Percentiles rank a stretch among this genome's conserved stretches.
Evolutionary conservation across 2,329 filamentous ascomycete genomes (phyloP).

Genomic region (Tolypocladium nubicola): DNA sequence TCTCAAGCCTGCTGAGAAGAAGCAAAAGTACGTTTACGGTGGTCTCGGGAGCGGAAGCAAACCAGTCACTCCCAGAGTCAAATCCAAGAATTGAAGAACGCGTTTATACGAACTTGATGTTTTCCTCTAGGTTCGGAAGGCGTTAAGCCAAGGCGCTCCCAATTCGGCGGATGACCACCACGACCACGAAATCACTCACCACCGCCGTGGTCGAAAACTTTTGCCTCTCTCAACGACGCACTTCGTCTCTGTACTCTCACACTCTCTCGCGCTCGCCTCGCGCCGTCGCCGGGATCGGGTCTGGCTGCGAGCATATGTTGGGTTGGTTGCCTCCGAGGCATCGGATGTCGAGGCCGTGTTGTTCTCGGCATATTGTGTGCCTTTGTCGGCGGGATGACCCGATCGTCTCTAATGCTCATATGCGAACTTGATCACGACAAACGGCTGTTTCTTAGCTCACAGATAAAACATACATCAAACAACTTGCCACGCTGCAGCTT

Average conservation of each 20-base stretch:
- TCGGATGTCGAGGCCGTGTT: slow-evolving; percentile 10
- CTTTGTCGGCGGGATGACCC: slow-evolving; percentile 7
- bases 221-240: slow-evolving; percentile 6
- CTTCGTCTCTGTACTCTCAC: slow-evolving; percentile 7
- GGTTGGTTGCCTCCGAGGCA: slow-evolving; percentile 17
- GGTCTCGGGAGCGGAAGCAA: slow-evolving; percentile 48
- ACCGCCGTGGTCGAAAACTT: slow-evolving; percentile 6
- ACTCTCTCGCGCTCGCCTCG: slow-evolving; percentile 13
- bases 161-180: slow-evolving; percentile 11
- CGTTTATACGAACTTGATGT: slow-evolving; percentile 49
- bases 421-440: slow-evolving; percentile 29
- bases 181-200: slow-evolving; percentile 8
- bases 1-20: slow-evolving; percentile 99
- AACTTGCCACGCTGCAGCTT: background rate
- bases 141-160: slow-evolving; percentile 45
- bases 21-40: slow-evolving; percentile 97
- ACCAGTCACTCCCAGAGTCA: slow-evolving; percentile 12
- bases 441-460: slow-evolving; percentile 32
- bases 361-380: background rate
- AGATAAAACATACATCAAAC: slow-evolving; percentile 25
- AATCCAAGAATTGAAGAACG: slow-evolving; percentile 12
- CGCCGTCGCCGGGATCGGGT: slow-evolving; percentile 11
- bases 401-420: slow-evolving; percentile 26
- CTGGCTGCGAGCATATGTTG: slow-evolving; percentile 13
- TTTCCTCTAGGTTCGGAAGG: slow-evolving; percentile 87